These are phyloP conservation scores for Glonium stellatum DNA, from an alignment of 495 filamentous ascomycete species.

Conservation along the genomic window DNA sequence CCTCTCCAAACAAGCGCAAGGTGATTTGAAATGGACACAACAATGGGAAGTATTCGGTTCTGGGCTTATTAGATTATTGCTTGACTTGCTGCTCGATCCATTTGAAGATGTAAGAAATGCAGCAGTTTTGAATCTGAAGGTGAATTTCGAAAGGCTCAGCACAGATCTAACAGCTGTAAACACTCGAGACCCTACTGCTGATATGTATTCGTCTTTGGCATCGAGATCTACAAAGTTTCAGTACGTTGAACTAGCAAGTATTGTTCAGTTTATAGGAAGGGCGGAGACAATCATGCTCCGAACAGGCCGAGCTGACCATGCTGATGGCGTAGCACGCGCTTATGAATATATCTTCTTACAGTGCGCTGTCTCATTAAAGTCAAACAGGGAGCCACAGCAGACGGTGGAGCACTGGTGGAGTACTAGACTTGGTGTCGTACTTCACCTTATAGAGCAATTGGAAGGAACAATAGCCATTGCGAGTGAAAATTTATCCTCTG, in stretches of 20 bases:
- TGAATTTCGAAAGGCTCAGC: conserved; percentile 18
- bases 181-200: not conserved
- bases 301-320: conserved; percentile 77
- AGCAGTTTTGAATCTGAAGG: conserved; percentile 53
- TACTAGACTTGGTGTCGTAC: conserved; percentile 8
- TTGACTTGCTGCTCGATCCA: conserved; percentile 76
- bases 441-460: conserved; percentile 19
- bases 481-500: conserved; percentile 19
- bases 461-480: conserved; percentile 29
- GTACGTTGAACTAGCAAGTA: conserved; percentile 6
- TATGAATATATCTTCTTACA: conserved; percentile 29
- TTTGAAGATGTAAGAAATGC: conserved; percentile 83
- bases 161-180: not conserved
- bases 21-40: conserved; percentile 44
- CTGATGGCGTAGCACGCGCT: conserved; percentile 68
- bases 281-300: conserved; percentile 51
- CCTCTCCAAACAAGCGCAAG: conserved; percentile 33
- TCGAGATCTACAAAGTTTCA: not conserved
- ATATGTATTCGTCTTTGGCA: not conserved
- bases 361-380: not conserved
- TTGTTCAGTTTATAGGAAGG: conserved; percentile 32
- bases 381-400: not conserved
- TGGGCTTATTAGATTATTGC: conserved; percentile 45
- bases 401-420: not conserved
- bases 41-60: conserved; percentile 51